Base-by-base conservation (phyloP, 2,329 filamentous ascomycete species). In the Alternaria panax region DNA sequence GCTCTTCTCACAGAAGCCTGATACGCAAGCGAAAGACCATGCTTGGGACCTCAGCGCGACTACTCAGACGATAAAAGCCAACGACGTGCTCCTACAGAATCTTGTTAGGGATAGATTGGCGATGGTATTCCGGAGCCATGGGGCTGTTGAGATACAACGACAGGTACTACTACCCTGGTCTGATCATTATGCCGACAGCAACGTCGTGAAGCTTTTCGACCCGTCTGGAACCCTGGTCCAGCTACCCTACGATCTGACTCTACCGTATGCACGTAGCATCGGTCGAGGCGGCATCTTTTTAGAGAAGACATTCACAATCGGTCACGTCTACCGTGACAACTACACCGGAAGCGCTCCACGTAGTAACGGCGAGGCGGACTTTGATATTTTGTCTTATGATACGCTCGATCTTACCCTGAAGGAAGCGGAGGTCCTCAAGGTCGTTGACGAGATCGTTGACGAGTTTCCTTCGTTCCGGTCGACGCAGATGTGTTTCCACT, bases 381-480 rank as follows among this genome's bases (percentile, higher is more conserved):
- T 98, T 75, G 95, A 99, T 78, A 93, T 99, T 60, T 86, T 97
- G n/a, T 94, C 93, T 0, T 86, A 87, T 43, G 89, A 93, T 67
- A 90, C 90, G 1, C 79, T 93, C 5, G 93, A 98, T 71, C 82
- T 96, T 45, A 90, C 93, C 1, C 78, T 97, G 56, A 96, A 96
- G 71, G 95, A 99, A 78, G 94, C 94, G 0, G 94, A 98, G 77
- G 90, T 93, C 0, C 87, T 99, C 67, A 98, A 97, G 70, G 93
- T 98, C 2, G 81, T 98, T 22, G 95, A 99, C 74, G 95, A 99
- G 75, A 90, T 97, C 40, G 86, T 96, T 16, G 85, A 88, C 48
- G 86, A 90, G 5, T 93, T 98, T 64, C 93, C 93, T 0, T 88
- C 89, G 2, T 82, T 96, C 12, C 85, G 87, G 9, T 84, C 87